phyloP scores from a whole-genome alignment of 768 basidiomycete species.

The Flagelloscypha sp. region DNA sequence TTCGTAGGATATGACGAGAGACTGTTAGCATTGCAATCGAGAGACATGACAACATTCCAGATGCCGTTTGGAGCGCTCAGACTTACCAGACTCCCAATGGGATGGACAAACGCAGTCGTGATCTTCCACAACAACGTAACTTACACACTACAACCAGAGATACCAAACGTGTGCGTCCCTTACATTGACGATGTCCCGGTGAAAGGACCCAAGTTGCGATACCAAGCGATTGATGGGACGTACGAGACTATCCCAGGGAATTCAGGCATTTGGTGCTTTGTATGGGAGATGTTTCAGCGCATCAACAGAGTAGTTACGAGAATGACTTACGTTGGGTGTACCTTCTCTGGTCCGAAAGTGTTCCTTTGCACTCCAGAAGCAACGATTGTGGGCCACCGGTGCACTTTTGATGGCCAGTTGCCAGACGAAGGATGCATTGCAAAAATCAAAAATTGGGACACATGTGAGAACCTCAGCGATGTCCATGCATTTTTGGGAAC shows the following conservation, averaged over 20 bases:
- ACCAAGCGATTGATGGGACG: constrained; percentile 9
- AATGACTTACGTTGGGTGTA: constrained; percentile 17
- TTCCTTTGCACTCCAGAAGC: constrained; percentile 12
- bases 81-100: constrained; percentile 21
- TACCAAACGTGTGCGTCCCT: constrained; percentile 18
- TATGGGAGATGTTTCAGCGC: constrained; percentile 19
- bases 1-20: constrained; percentile 22
- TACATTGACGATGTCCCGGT: constrained; percentile 25
- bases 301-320: constrained; percentile 16
- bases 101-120: constrained; percentile 21
- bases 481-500: constrained; percentile 7
- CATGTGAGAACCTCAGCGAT: constrained; percentile 2
- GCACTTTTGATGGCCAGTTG: constrained; percentile 17
- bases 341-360: constrained; percentile 20
- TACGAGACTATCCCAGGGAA: constrained; percentile 20
- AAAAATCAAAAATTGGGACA: constrained; percentile 15
- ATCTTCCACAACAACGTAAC: constrained; percentile 23
- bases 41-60: constrained; percentile 25
- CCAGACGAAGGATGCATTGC: constrained; percentile 15
- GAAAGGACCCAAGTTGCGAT: constrained; percentile 15
- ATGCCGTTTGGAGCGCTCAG: constrained; percentile 16
- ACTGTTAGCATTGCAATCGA: constrained; percentile 14
- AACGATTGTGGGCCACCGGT: constrained; percentile 18
- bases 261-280: constrained; percentile 15
- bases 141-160: constrained; percentile 21